phyloP scores from a whole-genome alignment of 805 yeast genomes.

The Teunomyces gatunensis region DNA sequence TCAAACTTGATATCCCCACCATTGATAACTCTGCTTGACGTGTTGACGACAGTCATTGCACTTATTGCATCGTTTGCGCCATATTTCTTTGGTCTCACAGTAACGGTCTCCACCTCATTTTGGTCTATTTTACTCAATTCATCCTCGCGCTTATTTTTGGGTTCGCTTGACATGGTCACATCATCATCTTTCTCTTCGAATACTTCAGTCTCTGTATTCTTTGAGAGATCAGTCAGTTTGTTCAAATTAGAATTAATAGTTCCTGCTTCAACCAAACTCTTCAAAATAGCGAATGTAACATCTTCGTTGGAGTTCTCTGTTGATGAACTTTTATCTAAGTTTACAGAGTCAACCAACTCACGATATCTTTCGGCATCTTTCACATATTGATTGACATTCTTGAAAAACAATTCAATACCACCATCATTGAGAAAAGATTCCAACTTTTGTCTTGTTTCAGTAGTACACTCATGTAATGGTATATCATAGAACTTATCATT shows the following conservation, averaged over 20 bases:
- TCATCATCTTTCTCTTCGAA: neutral
- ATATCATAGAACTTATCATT: constrained; percentile 22
- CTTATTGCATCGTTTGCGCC: constrained; percentile 18
- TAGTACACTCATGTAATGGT: constrained; percentile 20
- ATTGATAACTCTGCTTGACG: constrained; percentile 17
- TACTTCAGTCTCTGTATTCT: neutral
- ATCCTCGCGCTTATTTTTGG: neutral
- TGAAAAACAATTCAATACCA: constrained; percentile 17
- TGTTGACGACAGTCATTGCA: constrained; percentile 24
- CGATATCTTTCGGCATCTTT: constrained; percentile 23
- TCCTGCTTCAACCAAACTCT: constrained; percentile 14
- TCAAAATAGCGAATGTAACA: constrained; percentile 21
- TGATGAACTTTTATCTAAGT: constrained; percentile 4
- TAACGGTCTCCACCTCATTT: constrained; percentile 1
- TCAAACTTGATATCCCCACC: constrained; percentile 31
- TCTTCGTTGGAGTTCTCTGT: constrained; percentile 14
- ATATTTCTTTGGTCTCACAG: constrained; percentile 15
- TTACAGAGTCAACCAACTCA: constrained; percentile 16
- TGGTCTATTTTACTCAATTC: neutral
- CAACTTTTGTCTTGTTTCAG: constrained; percentile 8
- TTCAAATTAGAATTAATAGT: neutral
- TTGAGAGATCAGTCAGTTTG: neutral
- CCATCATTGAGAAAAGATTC: constrained; percentile 14
- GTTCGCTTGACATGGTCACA: neutral
- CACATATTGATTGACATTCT: constrained; percentile 15